Percentiles rank a stretch among this genome's conserved stretches.
Conservation (phyloP, 768 basidiomycete genomes). For the Nidula microcarpa region DNA sequence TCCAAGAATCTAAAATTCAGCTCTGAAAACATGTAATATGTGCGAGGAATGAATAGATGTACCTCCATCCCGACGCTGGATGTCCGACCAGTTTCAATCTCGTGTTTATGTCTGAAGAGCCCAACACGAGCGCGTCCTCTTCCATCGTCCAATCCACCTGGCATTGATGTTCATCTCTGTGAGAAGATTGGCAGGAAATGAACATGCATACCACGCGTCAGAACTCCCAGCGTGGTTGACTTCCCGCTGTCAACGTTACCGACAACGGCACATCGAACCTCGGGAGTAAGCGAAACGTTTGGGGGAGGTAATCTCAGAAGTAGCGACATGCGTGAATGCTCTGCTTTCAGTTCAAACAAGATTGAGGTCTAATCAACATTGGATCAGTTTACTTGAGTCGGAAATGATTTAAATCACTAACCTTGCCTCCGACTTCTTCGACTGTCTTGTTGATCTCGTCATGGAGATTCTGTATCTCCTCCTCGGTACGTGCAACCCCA, state of each 20-base stretch:
- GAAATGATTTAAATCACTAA: slow-evolving; percentile 18
- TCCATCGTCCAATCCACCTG: slow-evolving; percentile 79
- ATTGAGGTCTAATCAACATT: slow-evolving; percentile 44
- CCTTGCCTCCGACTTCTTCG: slow-evolving; percentile 82
- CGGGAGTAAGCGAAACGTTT: slow-evolving; percentile 75
- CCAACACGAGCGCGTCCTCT: slow-evolving; percentile 80
- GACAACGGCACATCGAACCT: slow-evolving; percentile 93
- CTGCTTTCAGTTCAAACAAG: slow-evolving; percentile 43
- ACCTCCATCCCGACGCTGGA: slow-evolving; percentile 98
- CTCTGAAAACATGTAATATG: not conserved
- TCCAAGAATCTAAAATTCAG: slow-evolving; percentile 68
- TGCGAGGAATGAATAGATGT: slow-evolving; percentile 8
- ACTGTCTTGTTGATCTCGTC: slow-evolving; percentile 43
- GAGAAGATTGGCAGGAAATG: not conserved
- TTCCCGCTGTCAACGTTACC: slow-evolving; percentile 96
- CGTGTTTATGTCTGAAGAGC: slow-evolving; percentile 95
- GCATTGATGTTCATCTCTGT: slow-evolving; percentile 8
- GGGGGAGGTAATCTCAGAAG: slow-evolving; percentile 75
- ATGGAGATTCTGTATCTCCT: slow-evolving; percentile 48
- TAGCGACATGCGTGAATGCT: slow-evolving; percentile 53
- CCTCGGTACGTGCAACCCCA: slow-evolving; percentile 45
- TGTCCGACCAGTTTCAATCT: slow-evolving; percentile 93
- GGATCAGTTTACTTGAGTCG: not conserved
- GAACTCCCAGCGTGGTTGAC: slow-evolving; percentile 89
- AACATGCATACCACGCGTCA: slow-evolving; percentile 72